These are phyloP conservation scores for Fusarium subglutinans DNA, from an alignment of 2,329 filamentous ascomycete species.

Conservation along the genomic window DNA sequence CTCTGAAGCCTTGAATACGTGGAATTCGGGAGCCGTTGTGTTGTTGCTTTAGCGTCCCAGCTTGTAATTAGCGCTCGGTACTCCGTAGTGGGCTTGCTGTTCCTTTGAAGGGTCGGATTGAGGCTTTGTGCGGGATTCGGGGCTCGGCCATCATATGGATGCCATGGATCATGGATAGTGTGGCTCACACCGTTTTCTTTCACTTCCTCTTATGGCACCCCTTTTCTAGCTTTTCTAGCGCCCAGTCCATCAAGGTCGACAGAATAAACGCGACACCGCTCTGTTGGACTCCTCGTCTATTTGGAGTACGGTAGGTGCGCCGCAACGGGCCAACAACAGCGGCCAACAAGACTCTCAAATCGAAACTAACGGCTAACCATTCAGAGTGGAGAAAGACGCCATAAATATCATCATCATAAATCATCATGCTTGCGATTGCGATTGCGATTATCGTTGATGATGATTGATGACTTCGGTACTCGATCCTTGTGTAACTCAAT, in stretches of 20 bases:
- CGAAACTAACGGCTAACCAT: constrained; percentile 27
- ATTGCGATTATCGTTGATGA: constrained; percentile 23
- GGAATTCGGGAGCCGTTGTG: constrained; percentile 27
- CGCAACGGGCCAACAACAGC: constrained; percentile 9
- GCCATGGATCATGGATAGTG: constrained; percentile 31
- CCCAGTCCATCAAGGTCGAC: constrained; percentile 11
- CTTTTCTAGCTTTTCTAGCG: not conserved
- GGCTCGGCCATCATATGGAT: constrained; percentile 29
- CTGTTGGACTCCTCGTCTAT: constrained; percentile 13
- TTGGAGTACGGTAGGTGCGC: constrained; percentile 39
- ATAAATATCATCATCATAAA: constrained; percentile 33
- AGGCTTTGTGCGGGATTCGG: constrained; percentile 32
- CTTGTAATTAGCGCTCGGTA: constrained; percentile 29
- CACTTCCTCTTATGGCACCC: constrained; percentile 18
- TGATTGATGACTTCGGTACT: constrained; percentile 20
- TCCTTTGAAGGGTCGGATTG: constrained; percentile 27
- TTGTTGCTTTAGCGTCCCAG: constrained; percentile 21
- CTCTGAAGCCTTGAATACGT: constrained; percentile 7
- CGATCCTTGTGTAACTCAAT: constrained; percentile 8
- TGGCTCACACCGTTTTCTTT: constrained; percentile 39
- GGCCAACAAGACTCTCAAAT: constrained; percentile 17
- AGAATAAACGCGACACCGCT: constrained; percentile 17
- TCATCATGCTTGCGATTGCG: constrained; percentile 28
- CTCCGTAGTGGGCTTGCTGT: constrained; percentile 29
- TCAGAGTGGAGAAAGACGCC: constrained; percentile 28